A percentile compares a stretch with the other conserved stretches of the same genome.
These are phyloP conservation scores for Pleurotus platypus DNA, from an alignment of 768 basidiomycete species.

Conservation along the genomic window DNA sequence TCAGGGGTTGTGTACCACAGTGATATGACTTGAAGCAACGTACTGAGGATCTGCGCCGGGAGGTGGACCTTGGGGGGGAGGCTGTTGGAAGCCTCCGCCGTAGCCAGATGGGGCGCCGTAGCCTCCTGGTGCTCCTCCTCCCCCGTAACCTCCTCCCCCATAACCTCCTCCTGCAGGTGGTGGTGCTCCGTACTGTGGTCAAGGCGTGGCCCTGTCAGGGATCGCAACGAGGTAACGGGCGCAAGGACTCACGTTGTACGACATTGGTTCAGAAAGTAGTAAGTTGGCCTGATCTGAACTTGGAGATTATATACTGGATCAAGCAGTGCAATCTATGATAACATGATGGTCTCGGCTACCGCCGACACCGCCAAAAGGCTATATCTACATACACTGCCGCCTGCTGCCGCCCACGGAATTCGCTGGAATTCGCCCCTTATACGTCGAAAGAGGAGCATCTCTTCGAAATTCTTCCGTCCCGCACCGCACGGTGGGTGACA, in stretches of 20 bases:
- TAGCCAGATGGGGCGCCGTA: constrained; percentile 23
- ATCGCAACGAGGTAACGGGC: not conserved
- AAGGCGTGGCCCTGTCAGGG: not conserved
- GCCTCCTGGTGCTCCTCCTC: constrained; percentile 13
- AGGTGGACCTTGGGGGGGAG: constrained; percentile 39
- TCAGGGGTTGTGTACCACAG: constrained; percentile 71
- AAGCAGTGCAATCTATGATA: constrained; percentile 5
- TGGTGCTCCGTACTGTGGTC: constrained; percentile 21
- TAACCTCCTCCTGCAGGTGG: constrained; percentile 29
- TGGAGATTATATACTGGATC: not conserved
- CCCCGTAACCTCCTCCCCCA: constrained; percentile 18
- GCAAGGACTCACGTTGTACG: constrained; percentile 4
- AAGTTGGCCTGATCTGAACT: not conserved
- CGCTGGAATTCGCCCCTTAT: no score
- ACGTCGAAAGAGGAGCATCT: no score
- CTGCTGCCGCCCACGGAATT: no score
- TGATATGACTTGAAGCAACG: constrained; percentile 61
- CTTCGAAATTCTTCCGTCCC: no score
- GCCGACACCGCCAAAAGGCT: constrained; percentile 1
- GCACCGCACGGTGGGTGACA: no score
- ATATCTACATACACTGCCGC: no score
- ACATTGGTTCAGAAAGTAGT: not conserved
- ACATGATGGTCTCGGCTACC: constrained; percentile 6
- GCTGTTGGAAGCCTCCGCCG: constrained; percentile 23
- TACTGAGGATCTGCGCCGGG: constrained; percentile 77